These are phyloP conservation scores for Rutidosis leptorrhynchoides DNA, from an alignment of 129 eudicot species.

Conservation along the genomic window DNA sequence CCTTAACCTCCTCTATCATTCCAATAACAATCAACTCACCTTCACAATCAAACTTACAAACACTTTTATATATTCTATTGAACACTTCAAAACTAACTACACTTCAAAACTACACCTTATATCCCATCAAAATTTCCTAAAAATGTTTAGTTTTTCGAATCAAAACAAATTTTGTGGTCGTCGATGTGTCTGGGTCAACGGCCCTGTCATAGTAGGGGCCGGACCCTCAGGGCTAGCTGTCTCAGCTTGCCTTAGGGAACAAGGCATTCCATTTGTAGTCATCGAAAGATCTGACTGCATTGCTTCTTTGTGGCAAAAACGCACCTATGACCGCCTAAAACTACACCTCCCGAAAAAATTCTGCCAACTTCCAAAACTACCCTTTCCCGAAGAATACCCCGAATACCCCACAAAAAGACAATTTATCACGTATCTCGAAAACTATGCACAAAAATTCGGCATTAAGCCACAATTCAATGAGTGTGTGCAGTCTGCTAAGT, in stretches of 20 bases:
- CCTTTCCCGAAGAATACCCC: slow-evolving; percentile 76
- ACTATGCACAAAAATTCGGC: slow-evolving; percentile 55
- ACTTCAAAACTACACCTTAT: slow-evolving; percentile 9
- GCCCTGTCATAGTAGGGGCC: slow-evolving; percentile 81
- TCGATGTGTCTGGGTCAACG: slow-evolving; percentile 82
- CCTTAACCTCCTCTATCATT: slow-evolving; percentile 36
- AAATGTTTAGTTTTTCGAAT: slow-evolving; percentile 51
- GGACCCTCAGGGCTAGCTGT: slow-evolving; percentile 93
- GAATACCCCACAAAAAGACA: slow-evolving; percentile 76
- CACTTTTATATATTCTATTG: too few relatives aligned
- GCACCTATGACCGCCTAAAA: slow-evolving; percentile 73
- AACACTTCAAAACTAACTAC: slow-evolving; percentile 18
- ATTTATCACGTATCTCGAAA: slow-evolving; percentile 71
- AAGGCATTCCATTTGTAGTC: slow-evolving; percentile 75
- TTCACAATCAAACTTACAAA: slow-evolving; percentile 28
- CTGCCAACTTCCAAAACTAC: slow-evolving; percentile 73
- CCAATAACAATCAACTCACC: slow-evolving; percentile 32
- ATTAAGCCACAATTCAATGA: slow-evolving; percentile 78
- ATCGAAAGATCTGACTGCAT: slow-evolving; percentile 78
- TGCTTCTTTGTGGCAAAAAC: slow-evolving; percentile 85
- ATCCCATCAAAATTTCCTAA: slow-evolving; percentile 15
- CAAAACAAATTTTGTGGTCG: slow-evolving; percentile 35
- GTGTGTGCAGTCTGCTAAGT: slow-evolving; percentile 68
- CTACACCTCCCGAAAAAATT: slow-evolving; percentile 86
- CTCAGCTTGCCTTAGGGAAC: slow-evolving; percentile 74